These are phyloP conservation scores for Pezicula radicicola DNA, from an alignment of 2,329 filamentous ascomycete species.

Conservation along the genomic window DNA sequence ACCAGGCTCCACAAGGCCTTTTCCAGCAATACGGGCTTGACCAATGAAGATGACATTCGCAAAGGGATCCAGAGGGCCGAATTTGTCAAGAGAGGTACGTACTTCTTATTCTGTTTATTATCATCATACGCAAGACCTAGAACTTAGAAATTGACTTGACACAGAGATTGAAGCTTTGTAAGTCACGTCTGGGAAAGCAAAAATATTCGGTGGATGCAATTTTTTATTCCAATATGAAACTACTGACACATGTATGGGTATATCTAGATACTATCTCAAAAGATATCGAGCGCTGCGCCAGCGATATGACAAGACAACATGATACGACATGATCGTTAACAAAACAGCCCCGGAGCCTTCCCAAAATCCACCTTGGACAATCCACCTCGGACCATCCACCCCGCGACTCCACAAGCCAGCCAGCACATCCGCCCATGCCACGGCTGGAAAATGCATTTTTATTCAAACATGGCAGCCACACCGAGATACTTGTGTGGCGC, in stretches of 20 bases:
- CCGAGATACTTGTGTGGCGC: not conserved
- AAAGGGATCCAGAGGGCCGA: constrained; percentile 74
- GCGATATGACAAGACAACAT: constrained; percentile 54
- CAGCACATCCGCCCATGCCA: not conserved
- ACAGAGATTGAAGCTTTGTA: constrained; percentile 89
- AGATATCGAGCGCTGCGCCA: constrained; percentile 82
- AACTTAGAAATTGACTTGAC: constrained; percentile 1
- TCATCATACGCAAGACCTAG: not conserved
- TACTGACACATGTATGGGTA: constrained; percentile 13
- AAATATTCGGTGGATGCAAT: constrained; percentile 4
- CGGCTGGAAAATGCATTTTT: not conserved
- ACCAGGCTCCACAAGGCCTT: constrained; percentile 83
- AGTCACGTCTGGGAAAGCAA: constrained; percentile 35
- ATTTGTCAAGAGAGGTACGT: constrained; percentile 83
- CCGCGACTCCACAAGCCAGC: not conserved
- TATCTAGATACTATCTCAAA: constrained; percentile 81
- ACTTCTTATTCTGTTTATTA: not conserved
- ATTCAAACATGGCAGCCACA: not conserved
- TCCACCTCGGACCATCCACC: constrained; percentile 8
- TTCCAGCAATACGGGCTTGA: constrained; percentile 66
- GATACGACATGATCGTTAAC: not conserved
- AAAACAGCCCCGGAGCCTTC: not conserved
- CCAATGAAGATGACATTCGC: constrained; percentile 71
- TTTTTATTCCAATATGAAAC: not conserved
- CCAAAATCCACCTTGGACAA: constrained; percentile 13